Evolutionary conservation across 805 yeast species (phyloP).

Genomic region (Torulaspora franciscae): DNA sequence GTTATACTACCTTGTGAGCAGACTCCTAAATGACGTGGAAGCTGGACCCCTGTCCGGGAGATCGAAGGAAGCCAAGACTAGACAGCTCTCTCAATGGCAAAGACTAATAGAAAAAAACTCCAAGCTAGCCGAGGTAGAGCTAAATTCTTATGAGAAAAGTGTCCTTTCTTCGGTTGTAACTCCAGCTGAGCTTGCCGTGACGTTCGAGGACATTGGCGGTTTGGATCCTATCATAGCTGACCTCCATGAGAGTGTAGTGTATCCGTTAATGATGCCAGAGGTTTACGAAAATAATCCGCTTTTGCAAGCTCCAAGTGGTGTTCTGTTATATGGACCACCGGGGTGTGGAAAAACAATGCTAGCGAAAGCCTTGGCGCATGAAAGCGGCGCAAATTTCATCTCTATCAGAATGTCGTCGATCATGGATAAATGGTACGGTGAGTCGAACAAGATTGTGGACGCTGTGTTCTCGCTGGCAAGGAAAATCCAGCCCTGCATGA

Average conservation of each 20-base stretch:
- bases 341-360: slow-evolving; percentile 98
- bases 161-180: slow-evolving; percentile 73
- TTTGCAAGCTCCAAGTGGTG: slow-evolving; percentile 91
- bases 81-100: slow-evolving; percentile 52
- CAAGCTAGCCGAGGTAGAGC: slow-evolving; percentile 40
- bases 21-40: slow-evolving; percentile 41
- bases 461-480: slow-evolving; percentile 87
- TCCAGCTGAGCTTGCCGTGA: slow-evolving; percentile 74
- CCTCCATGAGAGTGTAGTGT: slow-evolving; percentile 78
- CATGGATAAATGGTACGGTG: slow-evolving; percentile 98
- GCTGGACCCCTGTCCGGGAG: slow-evolving; percentile 40
- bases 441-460: slow-evolving; percentile 86
- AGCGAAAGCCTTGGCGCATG: slow-evolving; percentile 90
- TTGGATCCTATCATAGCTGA: slow-evolving; percentile 77
- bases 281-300: slow-evolving; percentile 67
- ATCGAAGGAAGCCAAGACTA: slow-evolving; percentile 56
- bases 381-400: slow-evolving; percentile 85
- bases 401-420: slow-evolving; percentile 89
- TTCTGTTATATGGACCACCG: slow-evolving; percentile 88
- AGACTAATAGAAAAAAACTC: slow-evolving; percentile 60
- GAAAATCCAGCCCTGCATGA: slow-evolving; percentile 89
- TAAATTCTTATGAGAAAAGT: slow-evolving; percentile 71
- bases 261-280: slow-evolving; percentile 77
- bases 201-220: slow-evolving; percentile 85
- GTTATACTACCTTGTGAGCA: slow-evolving; percentile 55